Evolutionary conservation across 352 stramenopile species (phyloP).

Genomic region (Phytophthora brassicae): DNA sequence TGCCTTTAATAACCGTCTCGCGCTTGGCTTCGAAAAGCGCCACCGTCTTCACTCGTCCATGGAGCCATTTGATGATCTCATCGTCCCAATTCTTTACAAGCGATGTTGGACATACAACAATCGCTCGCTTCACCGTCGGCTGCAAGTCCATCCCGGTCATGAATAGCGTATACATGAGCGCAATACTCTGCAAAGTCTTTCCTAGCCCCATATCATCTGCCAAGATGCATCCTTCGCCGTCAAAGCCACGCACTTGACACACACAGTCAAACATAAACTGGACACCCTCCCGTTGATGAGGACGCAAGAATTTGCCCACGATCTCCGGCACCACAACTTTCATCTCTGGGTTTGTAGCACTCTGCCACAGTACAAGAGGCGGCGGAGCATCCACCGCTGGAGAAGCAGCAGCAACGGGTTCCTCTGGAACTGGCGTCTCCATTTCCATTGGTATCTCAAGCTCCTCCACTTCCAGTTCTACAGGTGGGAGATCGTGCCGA

Average conservation of each 20-base stretch:
- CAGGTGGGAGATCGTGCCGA: constrained; percentile 59
- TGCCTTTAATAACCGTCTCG: constrained; percentile 81
- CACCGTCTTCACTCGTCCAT: constrained; percentile 81
- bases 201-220: constrained; percentile 89
- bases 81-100: constrained; percentile 91
- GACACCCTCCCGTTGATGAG: constrained; percentile 96
- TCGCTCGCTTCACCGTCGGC: constrained; percentile 68
- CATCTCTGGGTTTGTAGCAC: constrained; percentile 56
- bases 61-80: constrained; percentile 88
- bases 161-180: constrained; percentile 85
- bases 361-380: constrained; percentile 82
- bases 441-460: constrained; percentile 35
- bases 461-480: constrained; percentile 72
- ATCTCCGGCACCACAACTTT: constrained; percentile 88
- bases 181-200: constrained; percentile 88
- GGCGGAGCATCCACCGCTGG: constrained; percentile 42
- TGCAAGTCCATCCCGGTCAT: constrained; percentile 66
- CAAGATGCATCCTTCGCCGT: constrained; percentile 85
- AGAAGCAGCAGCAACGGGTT: constrained; percentile 18
- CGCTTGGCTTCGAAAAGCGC: constrained; percentile 83
- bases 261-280: constrained; percentile 98
- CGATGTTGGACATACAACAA: constrained; percentile 86
- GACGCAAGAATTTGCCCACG: constrained; percentile 94
- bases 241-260: constrained; percentile 67
- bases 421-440: constrained; percentile 23